A percentile compares a stretch with the other conserved stretches of the same genome.
Evolutionary conservation across 2,329 filamentous ascomycete species (phyloP).

Genomic region (Aureobasidium sp.): DNA sequence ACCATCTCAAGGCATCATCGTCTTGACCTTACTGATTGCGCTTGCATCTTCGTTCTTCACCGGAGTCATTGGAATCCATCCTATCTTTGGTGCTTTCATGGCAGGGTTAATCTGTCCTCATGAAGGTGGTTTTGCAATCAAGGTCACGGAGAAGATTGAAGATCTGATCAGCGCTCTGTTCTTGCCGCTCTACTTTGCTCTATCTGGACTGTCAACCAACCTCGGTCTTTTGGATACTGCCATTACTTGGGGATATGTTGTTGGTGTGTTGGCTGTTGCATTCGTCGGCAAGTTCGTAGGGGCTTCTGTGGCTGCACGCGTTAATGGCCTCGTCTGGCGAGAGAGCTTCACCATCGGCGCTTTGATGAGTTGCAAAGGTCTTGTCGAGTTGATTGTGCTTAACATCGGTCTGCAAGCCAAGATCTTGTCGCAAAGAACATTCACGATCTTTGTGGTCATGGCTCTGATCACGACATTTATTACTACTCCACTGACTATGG

Average conservation of each 20-base stretch:
- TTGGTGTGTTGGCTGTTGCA: slow-evolving; percentile 74
- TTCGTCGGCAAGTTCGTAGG: slow-evolving; percentile 81
- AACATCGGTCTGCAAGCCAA: slow-evolving; percentile 78
- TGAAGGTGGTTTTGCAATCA: slow-evolving; percentile 83
- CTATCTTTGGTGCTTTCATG: slow-evolving; percentile 90
- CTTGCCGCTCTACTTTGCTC: slow-evolving; percentile 84
- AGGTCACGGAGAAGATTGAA: slow-evolving; percentile 88
- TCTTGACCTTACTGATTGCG: slow-evolving; percentile 71
- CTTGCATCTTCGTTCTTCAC: slow-evolving; percentile 81
- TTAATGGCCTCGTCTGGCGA: slow-evolving; percentile 77
- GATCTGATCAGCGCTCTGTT: slow-evolving; percentile 81
- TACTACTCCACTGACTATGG: slow-evolving; percentile 69
- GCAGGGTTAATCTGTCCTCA: slow-evolving; percentile 85
- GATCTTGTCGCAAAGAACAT: slow-evolving; percentile 73
- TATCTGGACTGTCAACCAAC: slow-evolving; percentile 84
- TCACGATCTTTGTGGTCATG: slow-evolving; percentile 95
- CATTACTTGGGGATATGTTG: slow-evolving; percentile 81
- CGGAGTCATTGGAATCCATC: slow-evolving; percentile 82
- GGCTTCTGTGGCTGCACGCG: slow-evolving; percentile 68
- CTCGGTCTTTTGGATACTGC: slow-evolving; percentile 75
- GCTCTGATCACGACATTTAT: slow-evolving; percentile 77
- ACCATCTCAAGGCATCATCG: slow-evolving; percentile 77
- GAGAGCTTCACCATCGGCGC: slow-evolving; percentile 83
- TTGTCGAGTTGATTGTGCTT: slow-evolving; percentile 89
- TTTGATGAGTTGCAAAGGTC: slow-evolving; percentile 93